A percentile compares a stretch with the other conserved stretches of the same genome.
Conservation (phyloP, 257 asterid genomes). For the Scutellaria barbata region DNA sequence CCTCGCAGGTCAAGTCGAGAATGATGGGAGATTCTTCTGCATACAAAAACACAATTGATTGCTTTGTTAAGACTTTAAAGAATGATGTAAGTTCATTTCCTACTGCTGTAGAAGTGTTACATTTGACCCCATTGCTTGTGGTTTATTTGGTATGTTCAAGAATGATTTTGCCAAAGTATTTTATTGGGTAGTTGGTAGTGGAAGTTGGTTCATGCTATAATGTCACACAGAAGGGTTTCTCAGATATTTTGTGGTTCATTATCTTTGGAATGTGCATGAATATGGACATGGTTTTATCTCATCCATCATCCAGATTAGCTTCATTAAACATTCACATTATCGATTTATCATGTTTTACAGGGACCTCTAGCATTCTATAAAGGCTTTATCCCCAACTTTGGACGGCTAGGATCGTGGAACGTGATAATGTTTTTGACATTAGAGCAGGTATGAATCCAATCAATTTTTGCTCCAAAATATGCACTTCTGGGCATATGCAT, state of each 20-base stretch:
- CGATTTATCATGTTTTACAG: slow-evolving; percentile 48
- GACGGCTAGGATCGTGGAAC: slow-evolving; percentile 95
- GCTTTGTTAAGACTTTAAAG: slow-evolving; percentile 91
- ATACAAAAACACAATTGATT: slow-evolving; percentile 85
- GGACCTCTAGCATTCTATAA: slow-evolving; percentile 95
- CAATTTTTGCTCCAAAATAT: slow-evolving; percentile 13
- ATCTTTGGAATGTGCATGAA: not conserved
- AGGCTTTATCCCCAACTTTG: slow-evolving; percentile 95
- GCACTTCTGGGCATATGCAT: not conserved
- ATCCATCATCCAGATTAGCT: too few relatives aligned
- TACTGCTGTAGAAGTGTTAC: not conserved
- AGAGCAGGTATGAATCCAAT: slow-evolving; percentile 70
- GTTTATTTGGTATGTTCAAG: slow-evolving; percentile 10
- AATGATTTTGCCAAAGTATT: not conserved
- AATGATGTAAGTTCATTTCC: slow-evolving; percentile 72
- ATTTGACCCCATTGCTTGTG: slow-evolving; percentile 8
- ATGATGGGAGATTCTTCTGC: slow-evolving; percentile 97
- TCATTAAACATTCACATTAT: not conserved
- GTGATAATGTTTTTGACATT: slow-evolving; percentile 91
- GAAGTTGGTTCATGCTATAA: slow-evolving; percentile 11
- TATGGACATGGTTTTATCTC: too few relatives aligned
- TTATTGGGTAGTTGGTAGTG: not conserved
- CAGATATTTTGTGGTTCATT: slow-evolving; percentile 2
- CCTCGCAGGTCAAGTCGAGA: slow-evolving; percentile 88
- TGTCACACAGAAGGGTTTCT: slow-evolving; percentile 19